Evolutionary conservation across 2,329 filamentous ascomycete species (phyloP).

Genomic region (Pestalotiopsis sp.): DNA sequence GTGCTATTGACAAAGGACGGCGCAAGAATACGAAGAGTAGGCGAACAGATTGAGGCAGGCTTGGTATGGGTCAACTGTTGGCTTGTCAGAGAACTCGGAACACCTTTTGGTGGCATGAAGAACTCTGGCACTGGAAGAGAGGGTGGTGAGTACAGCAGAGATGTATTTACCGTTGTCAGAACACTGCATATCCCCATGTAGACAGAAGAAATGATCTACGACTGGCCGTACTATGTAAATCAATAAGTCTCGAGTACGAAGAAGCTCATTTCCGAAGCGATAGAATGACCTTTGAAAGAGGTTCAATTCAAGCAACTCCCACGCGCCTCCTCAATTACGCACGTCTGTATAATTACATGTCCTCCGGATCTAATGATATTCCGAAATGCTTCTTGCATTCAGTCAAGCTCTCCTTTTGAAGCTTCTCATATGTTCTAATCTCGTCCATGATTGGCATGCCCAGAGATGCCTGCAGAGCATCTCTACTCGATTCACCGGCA

Average conservation of each 20-base stretch:
- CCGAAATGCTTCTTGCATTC: slow-evolving; percentile 5
- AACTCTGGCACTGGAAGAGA: slow-evolving; percentile 34
- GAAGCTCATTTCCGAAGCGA: too few relatives aligned
- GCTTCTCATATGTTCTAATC: not conserved
- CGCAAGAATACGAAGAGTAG: slow-evolving; percentile 30
- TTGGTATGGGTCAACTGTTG: slow-evolving; percentile 38
- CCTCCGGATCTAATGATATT: not conserved
- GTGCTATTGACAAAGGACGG: slow-evolving; percentile 33
- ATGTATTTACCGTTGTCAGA: slow-evolving; percentile 34
- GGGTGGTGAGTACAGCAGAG: slow-evolving; percentile 34
- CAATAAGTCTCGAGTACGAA: not conserved
- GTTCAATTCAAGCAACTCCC: not conserved
- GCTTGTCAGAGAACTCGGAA: slow-evolving; percentile 34
- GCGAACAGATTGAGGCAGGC: slow-evolving; percentile 34
- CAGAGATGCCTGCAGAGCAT: not conserved
- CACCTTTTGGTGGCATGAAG: slow-evolving; percentile 38
- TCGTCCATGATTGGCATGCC: not conserved
- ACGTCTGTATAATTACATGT: not conserved
- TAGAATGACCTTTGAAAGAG: too few relatives aligned
- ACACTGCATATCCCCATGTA: slow-evolving; percentile 31
- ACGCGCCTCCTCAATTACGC: not conserved
- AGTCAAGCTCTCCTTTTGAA: not conserved
- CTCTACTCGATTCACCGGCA: not conserved
- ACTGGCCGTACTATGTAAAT: not conserved
- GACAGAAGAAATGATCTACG: not conserved